phyloP scores from a whole-genome alignment of 495 filamentous ascomycete genomes.

The Aspergillus affinis region DNA sequence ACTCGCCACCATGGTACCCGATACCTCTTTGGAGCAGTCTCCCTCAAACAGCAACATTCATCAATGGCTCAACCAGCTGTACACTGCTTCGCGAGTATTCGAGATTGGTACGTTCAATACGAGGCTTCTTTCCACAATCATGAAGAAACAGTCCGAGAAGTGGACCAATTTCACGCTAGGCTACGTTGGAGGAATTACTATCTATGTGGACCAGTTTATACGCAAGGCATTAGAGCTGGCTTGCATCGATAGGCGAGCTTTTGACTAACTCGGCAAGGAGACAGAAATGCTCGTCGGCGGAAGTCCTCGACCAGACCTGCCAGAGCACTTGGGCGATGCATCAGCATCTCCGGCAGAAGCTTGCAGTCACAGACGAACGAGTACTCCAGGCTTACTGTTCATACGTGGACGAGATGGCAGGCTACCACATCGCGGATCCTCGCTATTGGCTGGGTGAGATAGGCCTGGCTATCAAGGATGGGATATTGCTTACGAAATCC shows the following conservation, averaged over 20 bases:
- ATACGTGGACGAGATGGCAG: too few species aligned
- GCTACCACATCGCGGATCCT: too few species aligned
- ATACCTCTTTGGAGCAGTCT: neutral
- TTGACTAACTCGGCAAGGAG: constrained; percentile 27
- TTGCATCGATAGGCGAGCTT: constrained; percentile 40
- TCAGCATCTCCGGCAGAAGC: too few species aligned
- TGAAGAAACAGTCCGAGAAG: constrained; percentile 55
- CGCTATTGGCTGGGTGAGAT: too few species aligned
- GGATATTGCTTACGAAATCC: too few species aligned
- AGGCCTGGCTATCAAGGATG: too few species aligned
- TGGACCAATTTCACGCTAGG: constrained; percentile 48
- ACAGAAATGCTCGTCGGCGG: too few species aligned
- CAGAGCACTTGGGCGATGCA: too few species aligned
- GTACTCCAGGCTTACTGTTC: too few species aligned
- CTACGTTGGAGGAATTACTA: constrained; percentile 49
- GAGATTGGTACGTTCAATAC: constrained; percentile 41
- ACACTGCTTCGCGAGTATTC: constrained; percentile 34
- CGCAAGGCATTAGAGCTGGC: constrained; percentile 28
- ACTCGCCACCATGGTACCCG: constrained; percentile 28
- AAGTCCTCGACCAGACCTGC: too few species aligned
- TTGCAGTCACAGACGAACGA: too few species aligned
- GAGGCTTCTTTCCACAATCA: constrained; percentile 41
- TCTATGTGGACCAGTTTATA: constrained; percentile 50
- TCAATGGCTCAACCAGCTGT: constrained; percentile 30
- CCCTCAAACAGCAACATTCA: constrained; percentile 22